phyloP scores from a whole-genome alignment of 1,284 basidiomycete genomes.

The Anthracocystis panici-leucophaei region DNA sequence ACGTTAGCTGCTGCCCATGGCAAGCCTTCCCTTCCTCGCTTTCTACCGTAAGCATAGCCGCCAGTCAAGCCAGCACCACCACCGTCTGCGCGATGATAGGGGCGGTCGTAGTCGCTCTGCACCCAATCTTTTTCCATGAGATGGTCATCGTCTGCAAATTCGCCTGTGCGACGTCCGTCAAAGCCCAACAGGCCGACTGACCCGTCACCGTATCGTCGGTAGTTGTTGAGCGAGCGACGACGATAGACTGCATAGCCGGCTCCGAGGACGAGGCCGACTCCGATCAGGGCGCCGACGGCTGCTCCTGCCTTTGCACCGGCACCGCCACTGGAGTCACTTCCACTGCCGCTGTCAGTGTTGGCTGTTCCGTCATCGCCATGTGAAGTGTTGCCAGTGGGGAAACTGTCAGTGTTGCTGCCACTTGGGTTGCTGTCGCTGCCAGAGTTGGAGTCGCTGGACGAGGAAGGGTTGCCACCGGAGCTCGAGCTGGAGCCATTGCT shows the following conservation, averaged over 20 bases:
- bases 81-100: slow-evolving; percentile 30
- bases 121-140: slow-evolving; percentile 51
- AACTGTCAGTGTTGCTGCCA: slow-evolving; percentile 8
- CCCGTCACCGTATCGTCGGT: slow-evolving; percentile 46
- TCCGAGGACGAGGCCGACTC: slow-evolving; percentile 56
- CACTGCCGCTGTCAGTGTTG: slow-evolving; percentile 1
- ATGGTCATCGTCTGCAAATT: slow-evolving; percentile 33
- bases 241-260: slow-evolving; percentile 57
- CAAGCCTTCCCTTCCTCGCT: slow-evolving; percentile 28
- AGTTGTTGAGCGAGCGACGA: slow-evolving; percentile 43
- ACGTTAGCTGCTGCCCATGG: slow-evolving; percentile 53
- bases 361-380: slow-evolving; percentile 1
- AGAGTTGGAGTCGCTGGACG: slow-evolving; percentile 15
- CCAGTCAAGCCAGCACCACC: slow-evolving; percentile 14
- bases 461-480: slow-evolving; percentile 8
- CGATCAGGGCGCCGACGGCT: slow-evolving; percentile 54
- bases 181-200: slow-evolving; percentile 46
- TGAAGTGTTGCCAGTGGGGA: slow-evolving; percentile 22
- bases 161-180: slow-evolving; percentile 13
- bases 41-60: slow-evolving; percentile 22
- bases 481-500: slow-evolving; percentile 24
- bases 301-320: slow-evolving; percentile 56
- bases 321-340: slow-evolving; percentile 3
- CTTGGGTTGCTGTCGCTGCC: slow-evolving; percentile 6
- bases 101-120: slow-evolving; percentile 32